A percentile compares a stretch with the other conserved stretches of the same genome.
Evolutionary conservation across 768 basidiomycete species (phyloP).

Genomic region (Chalciporus chontae): DNA sequence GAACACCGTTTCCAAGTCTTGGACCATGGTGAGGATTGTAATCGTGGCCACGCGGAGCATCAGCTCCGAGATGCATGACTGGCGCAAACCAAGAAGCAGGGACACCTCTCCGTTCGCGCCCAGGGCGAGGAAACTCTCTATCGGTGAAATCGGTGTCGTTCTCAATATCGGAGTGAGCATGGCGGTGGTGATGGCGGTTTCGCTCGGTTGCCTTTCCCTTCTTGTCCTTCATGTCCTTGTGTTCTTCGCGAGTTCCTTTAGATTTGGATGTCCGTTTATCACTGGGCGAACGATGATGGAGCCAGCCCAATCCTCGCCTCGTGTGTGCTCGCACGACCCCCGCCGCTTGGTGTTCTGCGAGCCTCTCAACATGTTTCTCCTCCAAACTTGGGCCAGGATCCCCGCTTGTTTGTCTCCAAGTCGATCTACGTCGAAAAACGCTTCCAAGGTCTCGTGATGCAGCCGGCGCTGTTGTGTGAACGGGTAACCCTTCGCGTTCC

Average conservation of each 20-base stretch:
- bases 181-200: neutral
- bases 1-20: constrained; percentile 47
- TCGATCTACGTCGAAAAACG: constrained; percentile 16
- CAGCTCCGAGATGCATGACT: neutral
- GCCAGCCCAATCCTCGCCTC: constrained; percentile 24
- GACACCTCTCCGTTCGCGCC: constrained; percentile 13
- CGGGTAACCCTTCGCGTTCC: constrained; percentile 64
- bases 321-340: constrained; percentile 46
- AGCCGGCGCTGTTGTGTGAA: constrained; percentile 27
- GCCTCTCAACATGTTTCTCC: constrained; percentile 24
- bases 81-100: constrained; percentile 18
- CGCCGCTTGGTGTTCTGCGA: constrained; percentile 35
- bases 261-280: neutral
- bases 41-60: constrained; percentile 1
- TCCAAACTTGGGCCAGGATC: constrained; percentile 5
- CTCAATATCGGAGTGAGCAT: constrained; percentile 9
- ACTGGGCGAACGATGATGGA: constrained; percentile 12
- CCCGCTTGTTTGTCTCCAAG: constrained; percentile 10
- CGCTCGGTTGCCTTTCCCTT: constrained; percentile 10
- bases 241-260: neutral
- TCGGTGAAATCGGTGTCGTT: constrained; percentile 4
- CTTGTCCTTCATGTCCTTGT: neutral
- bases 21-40: constrained; percentile 5
- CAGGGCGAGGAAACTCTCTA: constrained; percentile 5
- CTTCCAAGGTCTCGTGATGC: neutral